Percentiles rank a stretch among this genome's conserved stretches.
Conservation (phyloP, 495 filamentous ascomycete genomes). For the Neurospora sp. region DNA sequence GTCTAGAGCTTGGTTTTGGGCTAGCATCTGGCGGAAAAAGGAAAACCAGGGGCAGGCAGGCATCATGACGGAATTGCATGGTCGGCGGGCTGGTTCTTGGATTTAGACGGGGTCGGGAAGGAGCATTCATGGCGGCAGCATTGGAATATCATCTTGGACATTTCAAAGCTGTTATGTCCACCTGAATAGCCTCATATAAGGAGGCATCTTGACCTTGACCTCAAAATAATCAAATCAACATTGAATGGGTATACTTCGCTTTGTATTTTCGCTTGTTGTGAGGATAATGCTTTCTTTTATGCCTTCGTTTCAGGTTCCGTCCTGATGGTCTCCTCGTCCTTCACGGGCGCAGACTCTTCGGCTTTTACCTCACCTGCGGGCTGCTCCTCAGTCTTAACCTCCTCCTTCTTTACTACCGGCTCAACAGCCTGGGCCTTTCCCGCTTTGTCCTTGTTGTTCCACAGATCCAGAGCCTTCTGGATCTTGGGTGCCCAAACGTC, state of each 20-base stretch:
- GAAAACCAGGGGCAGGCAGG: neutral
- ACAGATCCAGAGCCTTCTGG: conserved; percentile 41
- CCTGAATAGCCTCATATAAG: neutral
- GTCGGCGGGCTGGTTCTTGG: neutral
- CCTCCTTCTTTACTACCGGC: neutral
- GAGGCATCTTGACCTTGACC: neutral
- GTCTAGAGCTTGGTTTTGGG: neutral
- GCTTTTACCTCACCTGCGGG: neutral
- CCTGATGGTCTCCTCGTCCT: neutral
- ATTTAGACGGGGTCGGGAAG: neutral
- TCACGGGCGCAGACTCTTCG: neutral
- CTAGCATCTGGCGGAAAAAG: neutral
- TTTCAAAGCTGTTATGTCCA: neutral
- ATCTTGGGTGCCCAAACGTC: conserved; percentile 76
- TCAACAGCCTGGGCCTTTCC: neutral
- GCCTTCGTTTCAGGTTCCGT: neutral
- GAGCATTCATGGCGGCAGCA: neutral
- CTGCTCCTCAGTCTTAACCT: neutral
- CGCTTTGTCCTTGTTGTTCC: conserved; percentile 7
- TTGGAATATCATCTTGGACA: neutral
- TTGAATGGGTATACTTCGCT: neutral
- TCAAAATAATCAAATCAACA: neutral
- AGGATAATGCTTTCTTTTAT: neutral
- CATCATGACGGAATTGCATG: neutral
- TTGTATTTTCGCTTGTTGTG: neutral